Percentiles rank a stretch among this genome's conserved stretches.
phyloP scores from a whole-genome alignment of 1,139 yeast species.

The Saccharomyces hybrid region DNA sequence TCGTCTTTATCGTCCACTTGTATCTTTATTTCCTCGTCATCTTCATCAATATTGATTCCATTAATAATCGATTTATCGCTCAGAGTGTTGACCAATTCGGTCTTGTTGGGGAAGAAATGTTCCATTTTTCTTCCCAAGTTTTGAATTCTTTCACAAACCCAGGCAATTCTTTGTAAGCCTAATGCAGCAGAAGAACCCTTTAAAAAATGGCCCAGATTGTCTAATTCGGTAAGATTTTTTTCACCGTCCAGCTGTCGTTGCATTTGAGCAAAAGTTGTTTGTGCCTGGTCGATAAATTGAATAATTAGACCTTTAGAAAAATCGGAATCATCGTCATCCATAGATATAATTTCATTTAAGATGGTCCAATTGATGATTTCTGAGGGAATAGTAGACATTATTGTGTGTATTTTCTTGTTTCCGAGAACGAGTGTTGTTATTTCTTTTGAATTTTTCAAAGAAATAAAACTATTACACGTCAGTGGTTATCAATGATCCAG shows the following conservation, averaged over 20 bases:
- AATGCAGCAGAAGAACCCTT: constrained; percentile 95
- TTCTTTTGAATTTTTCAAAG: background rate
- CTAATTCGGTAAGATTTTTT: constrained; percentile 50
- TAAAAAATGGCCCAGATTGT: constrained; percentile 79
- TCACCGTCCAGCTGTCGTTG: constrained; percentile 41
- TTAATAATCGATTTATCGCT: constrained; percentile 9
- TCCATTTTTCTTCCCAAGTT: constrained; percentile 62
- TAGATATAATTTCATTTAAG: constrained; percentile 77
- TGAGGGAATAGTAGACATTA: constrained; percentile 29
- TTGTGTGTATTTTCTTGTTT: constrained; percentile 1
- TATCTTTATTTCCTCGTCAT: constrained; percentile 1
- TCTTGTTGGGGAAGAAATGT: constrained; percentile 26
- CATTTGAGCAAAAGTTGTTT: constrained; percentile 67
- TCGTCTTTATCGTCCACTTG: constrained; percentile 6
- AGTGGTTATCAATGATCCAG: background rate
- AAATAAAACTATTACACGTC: background rate
- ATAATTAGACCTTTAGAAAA: constrained; percentile 70
- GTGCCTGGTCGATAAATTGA: constrained; percentile 85
- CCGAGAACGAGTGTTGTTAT: background rate
- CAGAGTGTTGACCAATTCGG: constrained; percentile 19
- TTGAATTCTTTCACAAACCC: constrained; percentile 88
- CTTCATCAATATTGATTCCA: constrained; percentile 10
- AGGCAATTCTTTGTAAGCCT: constrained; percentile 73
- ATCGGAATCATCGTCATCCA: constrained; percentile 86
- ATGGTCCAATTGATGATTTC: constrained; percentile 85